phyloP scores from a whole-genome alignment of 345 rosid genomes.

The Citrus glauca region DNA sequence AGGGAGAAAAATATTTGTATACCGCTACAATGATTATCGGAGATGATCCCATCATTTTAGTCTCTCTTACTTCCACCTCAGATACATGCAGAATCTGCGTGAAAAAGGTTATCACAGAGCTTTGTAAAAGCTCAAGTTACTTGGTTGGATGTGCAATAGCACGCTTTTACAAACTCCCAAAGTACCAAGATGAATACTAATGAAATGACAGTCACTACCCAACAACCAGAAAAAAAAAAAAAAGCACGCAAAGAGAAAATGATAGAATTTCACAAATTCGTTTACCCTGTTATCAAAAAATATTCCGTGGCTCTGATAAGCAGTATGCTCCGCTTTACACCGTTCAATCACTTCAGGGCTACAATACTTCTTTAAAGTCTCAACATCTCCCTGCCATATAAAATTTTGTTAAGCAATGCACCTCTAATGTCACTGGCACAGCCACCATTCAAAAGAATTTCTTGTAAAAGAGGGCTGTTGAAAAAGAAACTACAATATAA shows the following conservation, averaged over 20 bases:
- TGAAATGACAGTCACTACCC: neutral
- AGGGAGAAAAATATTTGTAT: conserved; percentile 10
- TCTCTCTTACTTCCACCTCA: conserved; percentile 80
- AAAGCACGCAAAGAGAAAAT: too few species aligned
- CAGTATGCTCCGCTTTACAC: conserved; percentile 72
- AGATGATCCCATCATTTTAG: conserved; percentile 87
- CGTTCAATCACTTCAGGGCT: conserved; percentile 71
- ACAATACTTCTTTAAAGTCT: conserved; percentile 78
- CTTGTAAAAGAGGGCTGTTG: neutral
- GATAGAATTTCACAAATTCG: neutral
- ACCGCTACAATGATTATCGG: conserved; percentile 78
- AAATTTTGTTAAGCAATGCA: neutral
- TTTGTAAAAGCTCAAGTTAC: neutral
- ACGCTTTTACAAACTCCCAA: neutral
- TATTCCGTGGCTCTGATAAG: conserved; percentile 57
- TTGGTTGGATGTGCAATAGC: neutral
- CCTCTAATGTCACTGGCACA: neutral
- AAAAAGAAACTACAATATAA: neutral
- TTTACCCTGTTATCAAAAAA: conserved; percentile 85
- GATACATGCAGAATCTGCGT: conserved; percentile 85
- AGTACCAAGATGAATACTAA: neutral
- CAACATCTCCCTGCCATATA: conserved; percentile 57
- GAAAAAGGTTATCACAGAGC: neutral
- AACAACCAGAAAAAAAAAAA: neutral
- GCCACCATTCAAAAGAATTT: neutral